Base-by-base conservation (phyloP, 106 monocot genomes). In the Triglochin maritima region DNA sequence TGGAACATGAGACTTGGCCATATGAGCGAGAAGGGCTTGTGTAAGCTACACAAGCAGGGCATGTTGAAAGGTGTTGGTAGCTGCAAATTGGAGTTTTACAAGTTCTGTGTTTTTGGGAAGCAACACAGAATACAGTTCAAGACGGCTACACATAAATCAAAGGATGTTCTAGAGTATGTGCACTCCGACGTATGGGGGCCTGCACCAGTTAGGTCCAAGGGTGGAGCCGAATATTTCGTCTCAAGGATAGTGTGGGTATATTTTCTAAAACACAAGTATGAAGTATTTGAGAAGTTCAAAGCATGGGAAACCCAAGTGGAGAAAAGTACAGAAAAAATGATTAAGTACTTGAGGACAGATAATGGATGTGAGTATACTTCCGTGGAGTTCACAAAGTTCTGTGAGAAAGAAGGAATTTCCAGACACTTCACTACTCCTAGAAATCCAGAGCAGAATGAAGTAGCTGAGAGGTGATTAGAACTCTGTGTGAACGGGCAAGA, bases 141-240 rank as follows among this genome's bases (percentile, higher is more conserved):
- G 9, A 60, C 9, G 0, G 14, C 47, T 6, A n/a, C 17, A 7
- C 60, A 71, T 60, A 46, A 50, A 17, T 62, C 61, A 4, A 46
- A 71, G n/a, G 50, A 29, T 9, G 62, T 44, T 42, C 42, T 71
- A 6, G 61, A 71, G 14, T 71, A 71, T 61, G 52, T 71, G 17
- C 71, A 60, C 44, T 44, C 43, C 14, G 71, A 71, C 53, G 7
- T 71, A 1, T 71, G 62, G 71, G 71, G 62, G 50, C 61, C 60
- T 12, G 14, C 71, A 62, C 60, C 5, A 62, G 48, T 71, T 12
- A 8, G 8, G 9, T 71, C 59, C 3, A 60, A 71, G 29, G 71
- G 61, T 7, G 71, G 71, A 47, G 71, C 71, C 3, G 62, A 29
- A 17, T 71, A 71, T 49, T 59, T 61, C 12, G 3, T 71, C 29